Conservation (phyloP, 2,329 filamentous ascomycete species). For the Arthrobotrys conoides region DNA sequence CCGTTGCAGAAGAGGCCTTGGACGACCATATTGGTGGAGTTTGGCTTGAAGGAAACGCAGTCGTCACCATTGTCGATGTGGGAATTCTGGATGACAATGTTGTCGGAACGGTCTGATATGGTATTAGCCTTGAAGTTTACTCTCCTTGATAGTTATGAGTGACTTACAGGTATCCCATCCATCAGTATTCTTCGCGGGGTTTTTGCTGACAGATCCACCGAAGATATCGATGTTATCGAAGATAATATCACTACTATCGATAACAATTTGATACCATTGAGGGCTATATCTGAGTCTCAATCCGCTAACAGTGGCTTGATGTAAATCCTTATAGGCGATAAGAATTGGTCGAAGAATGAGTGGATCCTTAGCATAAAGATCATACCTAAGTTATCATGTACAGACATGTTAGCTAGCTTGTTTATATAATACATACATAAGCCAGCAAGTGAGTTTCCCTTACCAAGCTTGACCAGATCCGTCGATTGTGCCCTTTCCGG, state of each 20-base stretch:
- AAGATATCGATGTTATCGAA: conserved; percentile 76
- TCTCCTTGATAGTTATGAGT: not conserved
- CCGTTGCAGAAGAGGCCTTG: conserved; percentile 78
- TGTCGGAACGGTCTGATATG: conserved; percentile 70
- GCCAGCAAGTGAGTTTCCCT: not conserved
- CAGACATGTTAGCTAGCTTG: conserved; percentile 13
- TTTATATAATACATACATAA: not conserved
- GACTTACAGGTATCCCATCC: conserved; percentile 73
- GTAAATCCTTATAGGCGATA: conserved; percentile 73
- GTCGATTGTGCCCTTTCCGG: conserved; percentile 72
- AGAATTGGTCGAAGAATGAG: conserved; percentile 74
- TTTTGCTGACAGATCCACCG: conserved; percentile 71
- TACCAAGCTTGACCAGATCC: conserved; percentile 76
- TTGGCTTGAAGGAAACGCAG: conserved; percentile 82
- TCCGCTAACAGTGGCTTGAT: conserved; percentile 74
- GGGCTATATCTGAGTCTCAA: conserved; percentile 75
- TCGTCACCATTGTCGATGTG: conserved; percentile 77
- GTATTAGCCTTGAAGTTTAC: conserved; percentile 8
- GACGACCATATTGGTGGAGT: conserved; percentile 77
- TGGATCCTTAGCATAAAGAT: conserved; percentile 73
- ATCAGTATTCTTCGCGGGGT: conserved; percentile 77
- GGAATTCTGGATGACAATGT: conserved; percentile 78
- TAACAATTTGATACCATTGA: conserved; percentile 77
- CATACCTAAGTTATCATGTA: conserved; percentile 68
- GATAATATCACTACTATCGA: conserved; percentile 76